phyloP scores from a whole-genome alignment of 2,329 filamentous ascomycete species.

The Cryphonectria naterciae region DNA sequence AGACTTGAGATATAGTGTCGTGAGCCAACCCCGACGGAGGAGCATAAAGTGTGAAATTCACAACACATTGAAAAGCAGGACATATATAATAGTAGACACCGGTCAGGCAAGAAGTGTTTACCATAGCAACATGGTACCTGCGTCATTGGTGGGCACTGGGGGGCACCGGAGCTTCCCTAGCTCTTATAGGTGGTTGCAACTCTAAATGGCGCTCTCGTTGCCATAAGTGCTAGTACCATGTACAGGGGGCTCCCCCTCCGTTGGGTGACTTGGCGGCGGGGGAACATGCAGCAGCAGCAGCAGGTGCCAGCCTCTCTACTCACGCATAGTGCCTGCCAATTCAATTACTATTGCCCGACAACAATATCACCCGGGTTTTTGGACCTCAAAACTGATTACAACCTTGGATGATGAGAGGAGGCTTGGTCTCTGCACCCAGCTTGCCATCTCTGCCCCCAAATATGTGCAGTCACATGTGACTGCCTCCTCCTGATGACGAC shows the following conservation, averaged over 20 bases:
- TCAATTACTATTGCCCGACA: not conserved
- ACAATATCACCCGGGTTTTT: not conserved
- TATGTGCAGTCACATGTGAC: slow-evolving; percentile 5
- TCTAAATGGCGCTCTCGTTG: not conserved
- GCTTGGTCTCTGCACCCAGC: not conserved
- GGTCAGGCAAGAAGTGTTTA: not conserved
- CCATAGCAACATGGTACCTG: slow-evolving; percentile 1
- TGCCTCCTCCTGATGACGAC: slow-evolving; percentile 3
- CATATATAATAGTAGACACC: not conserved
- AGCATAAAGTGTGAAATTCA: not conserved
- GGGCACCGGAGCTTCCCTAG: not conserved
- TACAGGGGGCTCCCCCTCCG: not conserved
- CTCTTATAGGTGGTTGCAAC: not conserved
- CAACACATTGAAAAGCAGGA: not conserved
- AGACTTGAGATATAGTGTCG: not conserved
- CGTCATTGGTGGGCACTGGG: not conserved
- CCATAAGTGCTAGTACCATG: not conserved
- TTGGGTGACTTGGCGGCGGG: slow-evolving; percentile 6
- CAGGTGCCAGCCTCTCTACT: not conserved
- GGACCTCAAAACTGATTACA: not conserved
- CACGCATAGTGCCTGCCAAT: not conserved
- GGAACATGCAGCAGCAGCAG: not conserved
- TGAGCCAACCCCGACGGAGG: no score
- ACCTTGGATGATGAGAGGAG: not conserved
- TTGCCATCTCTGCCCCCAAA: not conserved